These are phyloP conservation scores for Yarrowia divulgata DNA, from an alignment of 805 yeast genomes.

Conservation along the genomic window DNA sequence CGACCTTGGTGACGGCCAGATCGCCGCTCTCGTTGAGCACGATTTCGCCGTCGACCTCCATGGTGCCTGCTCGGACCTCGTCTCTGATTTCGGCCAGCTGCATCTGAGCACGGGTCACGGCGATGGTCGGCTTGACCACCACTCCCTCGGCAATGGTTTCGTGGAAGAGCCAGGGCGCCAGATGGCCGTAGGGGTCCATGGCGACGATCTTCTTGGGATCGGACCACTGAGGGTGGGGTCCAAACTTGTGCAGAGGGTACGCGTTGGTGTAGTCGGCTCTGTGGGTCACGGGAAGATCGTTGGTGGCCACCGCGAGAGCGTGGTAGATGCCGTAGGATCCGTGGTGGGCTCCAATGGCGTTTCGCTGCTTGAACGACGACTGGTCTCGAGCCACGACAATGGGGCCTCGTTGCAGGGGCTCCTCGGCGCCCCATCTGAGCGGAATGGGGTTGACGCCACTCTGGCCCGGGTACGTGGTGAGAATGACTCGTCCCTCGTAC, in stretches of 20 bases:
- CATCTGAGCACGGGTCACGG: constrained; percentile 71
- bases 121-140: constrained; percentile 69
- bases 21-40: constrained; percentile 68
- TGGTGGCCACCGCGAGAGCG: constrained; percentile 68
- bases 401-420: constrained; percentile 62
- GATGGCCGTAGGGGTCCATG: constrained; percentile 71
- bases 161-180: constrained; percentile 65
- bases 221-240: constrained; percentile 65
- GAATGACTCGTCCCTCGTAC: constrained; percentile 51
- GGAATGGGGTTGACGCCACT: constrained; percentile 58
- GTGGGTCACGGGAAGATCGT: constrained; percentile 61
- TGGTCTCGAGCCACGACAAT: constrained; percentile 61
- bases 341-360: constrained; percentile 69
- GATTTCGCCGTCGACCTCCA: constrained; percentile 65
- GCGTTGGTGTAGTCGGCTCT: constrained; percentile 68
- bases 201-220: constrained; percentile 65
- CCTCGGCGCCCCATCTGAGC: constrained; percentile 61
- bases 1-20: constrained; percentile 66
- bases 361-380: constrained; percentile 61
- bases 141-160: constrained; percentile 58
- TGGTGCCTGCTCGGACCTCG: constrained; percentile 60
- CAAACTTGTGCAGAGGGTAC: constrained; percentile 64
- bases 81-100: constrained; percentile 65
- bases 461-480: constrained; percentile 64
- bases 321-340: constrained; percentile 71